Evolutionary conservation across 177 flowering plant genomes (phyloP).

Genomic region (Telopea speciosissima): DNA sequence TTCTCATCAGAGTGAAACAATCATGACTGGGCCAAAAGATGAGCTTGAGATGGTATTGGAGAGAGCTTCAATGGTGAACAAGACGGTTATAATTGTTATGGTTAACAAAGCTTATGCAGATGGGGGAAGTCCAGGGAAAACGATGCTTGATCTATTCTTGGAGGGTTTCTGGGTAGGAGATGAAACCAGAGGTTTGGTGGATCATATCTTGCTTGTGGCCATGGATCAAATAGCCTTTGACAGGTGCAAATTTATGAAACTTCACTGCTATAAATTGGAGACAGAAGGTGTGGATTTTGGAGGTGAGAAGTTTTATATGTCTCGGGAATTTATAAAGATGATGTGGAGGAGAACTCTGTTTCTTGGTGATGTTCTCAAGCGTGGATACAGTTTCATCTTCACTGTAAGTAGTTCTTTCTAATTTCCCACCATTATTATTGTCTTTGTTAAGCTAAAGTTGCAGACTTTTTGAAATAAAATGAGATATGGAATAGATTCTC

Average conservation of each 20-base stretch:
- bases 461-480: no score
- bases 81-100: not conserved
- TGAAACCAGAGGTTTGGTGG: not conserved
- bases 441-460: not conserved
- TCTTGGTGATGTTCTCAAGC: not conserved
- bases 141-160: not conserved
- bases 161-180: not conserved
- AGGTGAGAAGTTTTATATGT: not conserved
- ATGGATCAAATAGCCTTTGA: not conserved
- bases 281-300: not conserved
- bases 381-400: not conserved
- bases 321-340: not conserved
- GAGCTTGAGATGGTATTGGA: not conserved
- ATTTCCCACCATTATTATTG: no score
- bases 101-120: not conserved
- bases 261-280: not conserved
- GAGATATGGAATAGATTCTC: not conserved
- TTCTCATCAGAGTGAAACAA: no score
- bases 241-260: not conserved
- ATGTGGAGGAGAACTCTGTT: not conserved
- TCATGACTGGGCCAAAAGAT: not conserved
- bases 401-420: not conserved
- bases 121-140: not conserved
- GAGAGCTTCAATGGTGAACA: not conserved
- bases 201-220: not conserved